These are phyloP conservation scores for Globisporangium paroecandrum DNA, from an alignment of 352 stramenopile genomes.

Conservation along the genomic window DNA sequence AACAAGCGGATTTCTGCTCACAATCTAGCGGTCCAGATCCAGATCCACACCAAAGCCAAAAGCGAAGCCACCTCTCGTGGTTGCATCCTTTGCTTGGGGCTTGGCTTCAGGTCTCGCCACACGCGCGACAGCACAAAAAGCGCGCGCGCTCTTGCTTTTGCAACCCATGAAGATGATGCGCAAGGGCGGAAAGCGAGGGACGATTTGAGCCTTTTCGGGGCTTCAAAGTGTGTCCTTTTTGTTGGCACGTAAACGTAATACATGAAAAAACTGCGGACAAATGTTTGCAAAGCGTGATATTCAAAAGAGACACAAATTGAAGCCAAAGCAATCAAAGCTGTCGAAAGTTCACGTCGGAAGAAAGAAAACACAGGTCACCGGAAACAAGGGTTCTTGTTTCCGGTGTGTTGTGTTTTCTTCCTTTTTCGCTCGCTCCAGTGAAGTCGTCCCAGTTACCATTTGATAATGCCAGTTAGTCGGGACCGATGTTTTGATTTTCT, in stretches of 20 bases:
- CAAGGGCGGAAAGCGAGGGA: neutral
- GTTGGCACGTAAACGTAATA: neutral
- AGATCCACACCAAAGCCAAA: neutral
- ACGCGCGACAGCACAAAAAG: neutral
- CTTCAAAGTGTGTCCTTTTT: neutral
- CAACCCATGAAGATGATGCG: neutral
- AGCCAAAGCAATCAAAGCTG: no score
- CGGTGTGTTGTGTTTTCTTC: no score
- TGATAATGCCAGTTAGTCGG: no score
- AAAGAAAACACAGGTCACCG: neutral
- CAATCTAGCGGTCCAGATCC: neutral
- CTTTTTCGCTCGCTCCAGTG: no score
- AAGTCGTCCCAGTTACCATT: no score
- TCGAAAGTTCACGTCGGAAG: neutral
- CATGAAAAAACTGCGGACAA: neutral
- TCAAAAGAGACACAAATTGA: no score
- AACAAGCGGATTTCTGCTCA: neutral
- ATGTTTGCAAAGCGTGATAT: neutral
- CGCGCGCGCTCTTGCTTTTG: neutral
- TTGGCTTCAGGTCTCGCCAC: neutral
- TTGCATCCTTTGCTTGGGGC: neutral
- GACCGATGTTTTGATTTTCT: neutral
- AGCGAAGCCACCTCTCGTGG: neutral
- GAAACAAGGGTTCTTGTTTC: neutral
- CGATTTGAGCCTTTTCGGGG: neutral